A percentile compares a stretch with the other conserved stretches of the same genome.
These are phyloP conservation scores for Hansenula sp. DNA, from an alignment of 1,139 yeast species.

Conservation along the genomic window DNA sequence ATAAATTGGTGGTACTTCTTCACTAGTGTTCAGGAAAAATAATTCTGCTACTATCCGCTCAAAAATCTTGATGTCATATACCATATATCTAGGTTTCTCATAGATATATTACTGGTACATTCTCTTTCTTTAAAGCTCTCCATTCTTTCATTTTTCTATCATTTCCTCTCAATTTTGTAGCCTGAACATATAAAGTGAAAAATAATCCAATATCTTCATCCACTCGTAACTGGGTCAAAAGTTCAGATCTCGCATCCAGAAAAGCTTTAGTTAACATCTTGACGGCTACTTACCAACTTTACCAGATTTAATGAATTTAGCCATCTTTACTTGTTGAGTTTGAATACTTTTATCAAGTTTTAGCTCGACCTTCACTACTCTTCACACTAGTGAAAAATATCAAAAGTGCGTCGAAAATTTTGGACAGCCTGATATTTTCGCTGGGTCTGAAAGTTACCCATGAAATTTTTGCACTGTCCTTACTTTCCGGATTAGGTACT, in stretches of 20 bases:
- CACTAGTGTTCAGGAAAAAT: too few species aligned
- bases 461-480: not conserved
- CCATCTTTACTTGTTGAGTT: conserved; percentile 48
- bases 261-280: not conserved
- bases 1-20: too few species aligned
- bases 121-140: too few species aligned
- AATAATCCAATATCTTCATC: too few species aligned
- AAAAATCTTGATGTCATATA: too few species aligned
- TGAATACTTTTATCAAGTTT: conserved; percentile 7
- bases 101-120: too few species aligned
- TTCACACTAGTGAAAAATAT: conserved; percentile 13
- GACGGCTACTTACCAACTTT: conserved; percentile 84
- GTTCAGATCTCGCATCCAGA: too few species aligned
- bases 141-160: too few species aligned
- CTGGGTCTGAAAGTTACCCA: conserved; percentile 5
- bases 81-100: too few species aligned
- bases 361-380: not conserved
- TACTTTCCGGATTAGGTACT: not conserved
- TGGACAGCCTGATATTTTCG: conserved; percentile 1
- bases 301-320: conserved; percentile 99
- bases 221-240: too few species aligned
- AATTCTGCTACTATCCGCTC: too few species aligned
- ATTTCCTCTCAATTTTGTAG: not conserved
- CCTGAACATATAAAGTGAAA: not conserved
- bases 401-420: conserved; percentile 21